Percentiles rank a stretch among this genome's conserved stretches.
These are phyloP conservation scores for Dipteronia sinensis DNA, from an alignment of 345 rosid genomes.

Conservation along the genomic window DNA sequence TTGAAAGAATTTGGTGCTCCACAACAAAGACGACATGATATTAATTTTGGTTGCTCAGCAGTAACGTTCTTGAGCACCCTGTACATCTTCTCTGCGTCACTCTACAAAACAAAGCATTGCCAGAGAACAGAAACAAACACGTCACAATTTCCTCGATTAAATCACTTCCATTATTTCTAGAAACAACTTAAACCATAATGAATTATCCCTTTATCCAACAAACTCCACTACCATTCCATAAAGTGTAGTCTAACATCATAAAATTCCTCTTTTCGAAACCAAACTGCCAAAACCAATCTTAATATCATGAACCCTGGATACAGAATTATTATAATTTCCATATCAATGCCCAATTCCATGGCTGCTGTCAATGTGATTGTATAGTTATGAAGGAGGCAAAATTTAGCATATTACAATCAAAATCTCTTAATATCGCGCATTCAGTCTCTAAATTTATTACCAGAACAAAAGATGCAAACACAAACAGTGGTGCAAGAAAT, in stretches of 20 bases:
- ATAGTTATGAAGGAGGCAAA: background rate
- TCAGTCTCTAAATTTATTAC: constrained; percentile 9
- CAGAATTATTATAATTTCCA: background rate
- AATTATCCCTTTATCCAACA: background rate
- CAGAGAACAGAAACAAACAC: background rate
- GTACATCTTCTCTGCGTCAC: constrained; percentile 70
- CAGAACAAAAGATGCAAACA: background rate
- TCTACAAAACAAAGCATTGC: constrained; percentile 40
- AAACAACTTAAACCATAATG: background rate
- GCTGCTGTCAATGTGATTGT: background rate
- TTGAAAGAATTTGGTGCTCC: constrained; percentile 58
- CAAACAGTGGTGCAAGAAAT: background rate
- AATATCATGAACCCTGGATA: background rate
- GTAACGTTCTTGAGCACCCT: constrained; percentile 47
- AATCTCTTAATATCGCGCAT: background rate
- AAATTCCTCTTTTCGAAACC: background rate
- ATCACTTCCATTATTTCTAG: constrained; percentile 1
- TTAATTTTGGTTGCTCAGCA: constrained; percentile 34
- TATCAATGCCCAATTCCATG: background rate
- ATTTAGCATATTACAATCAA: background rate
- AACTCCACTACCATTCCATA: background rate
- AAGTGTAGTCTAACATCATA: background rate
- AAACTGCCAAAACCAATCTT: background rate
- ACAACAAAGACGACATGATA: constrained; percentile 56
- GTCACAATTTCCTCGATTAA: background rate